Conservation (phyloP, 176 grass and related monocot genomes). For the Elaeis guineensis region DNA sequence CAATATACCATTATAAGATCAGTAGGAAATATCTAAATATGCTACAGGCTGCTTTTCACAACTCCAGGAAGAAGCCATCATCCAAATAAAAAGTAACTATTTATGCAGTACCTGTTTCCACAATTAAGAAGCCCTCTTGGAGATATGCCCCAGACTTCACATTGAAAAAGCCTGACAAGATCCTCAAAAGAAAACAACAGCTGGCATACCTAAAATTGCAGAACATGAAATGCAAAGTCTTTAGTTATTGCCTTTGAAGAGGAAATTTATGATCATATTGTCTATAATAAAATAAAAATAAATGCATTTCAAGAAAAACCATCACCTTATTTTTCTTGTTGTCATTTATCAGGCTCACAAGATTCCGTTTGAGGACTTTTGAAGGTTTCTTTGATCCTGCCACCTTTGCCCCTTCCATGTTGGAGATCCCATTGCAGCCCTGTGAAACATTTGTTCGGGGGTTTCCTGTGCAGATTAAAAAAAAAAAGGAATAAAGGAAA, state of each 20-base stretch:
- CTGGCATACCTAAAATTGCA: slow-evolving; percentile 33
- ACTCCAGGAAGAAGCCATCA: background rate
- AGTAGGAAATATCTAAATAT: too few relatives aligned
- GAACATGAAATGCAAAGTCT: background rate
- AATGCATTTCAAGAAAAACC: slow-evolving; percentile 4
- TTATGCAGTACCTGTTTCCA: slow-evolving; percentile 79
- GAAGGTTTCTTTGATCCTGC: slow-evolving; percentile 63
- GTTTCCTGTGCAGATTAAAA: slow-evolving; percentile 24
- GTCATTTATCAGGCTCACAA: slow-evolving; percentile 86
- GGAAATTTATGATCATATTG: too few relatives aligned
- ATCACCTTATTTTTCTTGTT: slow-evolving; percentile 78
- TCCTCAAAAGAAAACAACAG: slow-evolving; percentile 82
- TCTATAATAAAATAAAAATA: too few relatives aligned
- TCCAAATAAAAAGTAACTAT: background rate
- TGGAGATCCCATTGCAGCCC: slow-evolving; percentile 36
- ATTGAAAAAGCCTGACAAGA: slow-evolving; percentile 91
- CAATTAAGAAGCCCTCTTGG: slow-evolving; percentile 96
- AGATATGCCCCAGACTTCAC: slow-evolving; percentile 59
- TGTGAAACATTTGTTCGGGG: slow-evolving; percentile 34
- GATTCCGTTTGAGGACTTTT: slow-evolving; percentile 78
- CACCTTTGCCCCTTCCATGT: slow-evolving; percentile 46
- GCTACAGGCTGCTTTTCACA: too few relatives aligned
- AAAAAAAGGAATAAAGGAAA: too few relatives aligned
- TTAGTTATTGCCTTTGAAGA: too few relatives aligned
- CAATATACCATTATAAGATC: too few relatives aligned